These are phyloP conservation scores for Chlorella sorokiniana DNA, from an alignment of 139 green algal species.

Conservation along the genomic window DNA sequence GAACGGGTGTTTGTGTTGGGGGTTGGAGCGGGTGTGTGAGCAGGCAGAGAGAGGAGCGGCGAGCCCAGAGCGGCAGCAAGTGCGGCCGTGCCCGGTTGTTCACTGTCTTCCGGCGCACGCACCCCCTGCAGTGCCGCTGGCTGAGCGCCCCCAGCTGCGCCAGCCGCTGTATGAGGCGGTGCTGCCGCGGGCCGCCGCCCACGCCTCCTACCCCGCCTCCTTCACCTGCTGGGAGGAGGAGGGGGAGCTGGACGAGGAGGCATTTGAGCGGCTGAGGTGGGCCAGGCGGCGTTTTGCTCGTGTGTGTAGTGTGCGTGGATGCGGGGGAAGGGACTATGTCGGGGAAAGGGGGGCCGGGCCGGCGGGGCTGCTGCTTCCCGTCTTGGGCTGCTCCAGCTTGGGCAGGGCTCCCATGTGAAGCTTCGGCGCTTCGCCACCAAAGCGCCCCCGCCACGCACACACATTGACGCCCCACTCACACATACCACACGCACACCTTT, in stretches of 20 bases:
- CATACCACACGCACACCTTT: too few relatives aligned
- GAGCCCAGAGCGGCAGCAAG: too few relatives aligned
- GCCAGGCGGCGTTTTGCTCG: not conserved
- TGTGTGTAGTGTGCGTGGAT: not conserved
- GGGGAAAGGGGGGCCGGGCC: too few relatives aligned
- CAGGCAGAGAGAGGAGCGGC: too few relatives aligned
- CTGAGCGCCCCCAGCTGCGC: conserved; percentile 49
- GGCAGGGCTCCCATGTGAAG: too few relatives aligned
- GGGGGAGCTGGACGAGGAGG: conserved; percentile 64
- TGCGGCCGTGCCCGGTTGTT: not conserved
- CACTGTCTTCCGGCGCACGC: not conserved
- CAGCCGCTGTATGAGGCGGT: conserved; percentile 48
- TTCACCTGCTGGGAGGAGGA: conserved; percentile 56
- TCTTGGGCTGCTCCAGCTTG: too few relatives aligned
- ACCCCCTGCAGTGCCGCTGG: conserved; percentile 39
- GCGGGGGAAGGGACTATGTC: too few relatives aligned
- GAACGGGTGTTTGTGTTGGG: not conserved
- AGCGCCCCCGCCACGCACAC: too few relatives aligned
- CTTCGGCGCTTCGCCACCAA: too few relatives aligned
- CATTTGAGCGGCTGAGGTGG: conserved; percentile 51
- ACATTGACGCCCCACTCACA: too few relatives aligned
- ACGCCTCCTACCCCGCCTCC: conserved; percentile 48
- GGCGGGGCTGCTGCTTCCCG: too few relatives aligned
- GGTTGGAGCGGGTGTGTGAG: not conserved
- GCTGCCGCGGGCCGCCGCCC: conserved; percentile 40